Percentiles rank a stretch among this genome's conserved stretches.
phyloP scores from a whole-genome alignment of 805 yeast species.

The Spathaspora passalidarum region DNA sequence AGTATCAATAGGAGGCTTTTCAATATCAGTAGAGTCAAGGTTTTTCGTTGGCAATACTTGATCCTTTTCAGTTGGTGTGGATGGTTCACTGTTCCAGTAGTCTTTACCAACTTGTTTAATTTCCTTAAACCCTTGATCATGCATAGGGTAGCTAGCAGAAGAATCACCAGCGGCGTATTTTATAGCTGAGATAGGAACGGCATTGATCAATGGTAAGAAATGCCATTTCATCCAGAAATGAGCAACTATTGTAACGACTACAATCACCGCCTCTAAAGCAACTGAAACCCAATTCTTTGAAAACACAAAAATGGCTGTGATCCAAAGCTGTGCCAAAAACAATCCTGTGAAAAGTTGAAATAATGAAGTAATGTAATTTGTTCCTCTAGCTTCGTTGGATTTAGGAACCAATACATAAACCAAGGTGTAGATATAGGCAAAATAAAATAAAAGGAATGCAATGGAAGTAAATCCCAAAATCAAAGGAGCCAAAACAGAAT shows the following conservation, averaged over 20 bases:
- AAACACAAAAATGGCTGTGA: conserved; percentile 71
- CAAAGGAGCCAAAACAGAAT: conserved; percentile 77
- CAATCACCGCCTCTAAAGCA: conserved; percentile 60
- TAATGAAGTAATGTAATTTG: conserved; percentile 68
- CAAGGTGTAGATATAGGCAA: conserved; percentile 62
- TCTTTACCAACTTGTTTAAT: conserved; percentile 49
- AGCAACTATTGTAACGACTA: conserved; percentile 54
- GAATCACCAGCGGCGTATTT: conserved; percentile 44
- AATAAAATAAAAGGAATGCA: conserved; percentile 53
- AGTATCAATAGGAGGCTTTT: conserved; percentile 10
- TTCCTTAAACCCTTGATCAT: conserved; percentile 65
- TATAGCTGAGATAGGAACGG: conserved; percentile 67
- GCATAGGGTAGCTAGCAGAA: conserved; percentile 51
- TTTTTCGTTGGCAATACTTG: neutral
- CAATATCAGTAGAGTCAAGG: conserved; percentile 5
- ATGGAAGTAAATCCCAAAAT: conserved; percentile 64
- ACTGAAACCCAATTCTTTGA: conserved; percentile 77
- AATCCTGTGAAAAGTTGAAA: conserved; percentile 71
- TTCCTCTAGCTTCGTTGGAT: conserved; percentile 63
- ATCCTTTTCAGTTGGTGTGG: neutral
- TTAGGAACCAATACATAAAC: conserved; percentile 60
- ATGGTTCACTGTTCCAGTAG: conserved; percentile 39
- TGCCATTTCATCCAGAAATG: conserved; percentile 58
- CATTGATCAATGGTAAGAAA: conserved; percentile 62
- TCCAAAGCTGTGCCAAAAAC: conserved; percentile 67